Evolutionary conservation across 805 yeast genomes (phyloP), one percentile per base, ranked within the genome.

Genomic region (Kuraishia capsulata): DNA sequence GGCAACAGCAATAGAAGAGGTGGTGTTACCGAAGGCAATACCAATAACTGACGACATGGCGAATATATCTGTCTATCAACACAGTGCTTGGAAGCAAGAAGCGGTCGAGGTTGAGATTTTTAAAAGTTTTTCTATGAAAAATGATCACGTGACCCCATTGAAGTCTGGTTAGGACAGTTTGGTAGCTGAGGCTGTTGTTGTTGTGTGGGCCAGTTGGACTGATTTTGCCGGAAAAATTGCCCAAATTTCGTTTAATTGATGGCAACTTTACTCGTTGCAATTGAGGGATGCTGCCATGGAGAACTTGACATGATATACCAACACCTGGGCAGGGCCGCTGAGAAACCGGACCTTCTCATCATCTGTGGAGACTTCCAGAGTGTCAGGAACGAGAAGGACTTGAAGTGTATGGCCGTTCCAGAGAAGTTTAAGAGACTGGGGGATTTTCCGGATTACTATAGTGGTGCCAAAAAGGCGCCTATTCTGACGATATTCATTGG

Each of bases 341-440:
- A 41, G 20, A 41, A 33, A 2, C 70, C 77, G 0, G 84, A 81
- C 25, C 56, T 83, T 1, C 67, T 92, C 14, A 61, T 92, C 3
- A 78, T 92, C 3, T 78, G 95, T 46, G 98, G 98, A 0, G 98
- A 92, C 56, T 84, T 92, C 54, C 96, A 92, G 59, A 81, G 95
- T 1, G 51, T 86, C 3, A 59, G 97, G 39, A 69, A 72, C 44
- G 47, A 50, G 17, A 57, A 67, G 2, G 98, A 92, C 54, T 62
- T 87, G 35, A 50, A 69, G 23, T 76, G 85, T 33, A 70, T 89
- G 48, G 72, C 84, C 20, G 86, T 87, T 8, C 98, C 98, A 0
- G 60, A 62, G 0, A 90, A 90, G 55, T 92, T 83, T 57, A 69
- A 72, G 33, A 56, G 56, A 31, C 51, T 87, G 48, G 96, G 96